Evolutionary conservation across 2,329 filamentous ascomycete species (phyloP).

Genomic region (Chlorencoelia australis): DNA sequence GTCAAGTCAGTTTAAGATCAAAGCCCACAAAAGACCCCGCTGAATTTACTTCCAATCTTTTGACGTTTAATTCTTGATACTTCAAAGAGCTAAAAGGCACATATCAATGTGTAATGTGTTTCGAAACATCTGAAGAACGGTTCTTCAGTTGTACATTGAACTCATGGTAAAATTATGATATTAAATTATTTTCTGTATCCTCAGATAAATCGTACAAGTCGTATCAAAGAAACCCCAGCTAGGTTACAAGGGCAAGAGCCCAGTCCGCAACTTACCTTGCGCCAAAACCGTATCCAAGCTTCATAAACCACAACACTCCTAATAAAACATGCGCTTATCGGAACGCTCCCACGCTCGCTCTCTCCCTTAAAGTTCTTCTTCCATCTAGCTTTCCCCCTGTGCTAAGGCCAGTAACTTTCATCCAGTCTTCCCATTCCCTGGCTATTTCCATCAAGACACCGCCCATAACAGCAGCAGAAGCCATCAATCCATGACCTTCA

Average conservation of each 20-base stretch:
- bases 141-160: too few relatives aligned
- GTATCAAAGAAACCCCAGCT: conserved; percentile 1
- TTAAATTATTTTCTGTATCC: too few relatives aligned
- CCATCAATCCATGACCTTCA: conserved; percentile 94
- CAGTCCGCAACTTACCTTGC: neutral
- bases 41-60: too few relatives aligned
- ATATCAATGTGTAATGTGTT: too few relatives aligned
- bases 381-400: conserved; percentile 18
- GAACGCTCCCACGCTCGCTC: conserved; percentile 24
- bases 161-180: too few relatives aligned
- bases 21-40: too few relatives aligned
- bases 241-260: too few relatives aligned
- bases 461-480: conserved; percentile 85
- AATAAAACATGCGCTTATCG: conserved; percentile 14
- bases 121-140: too few relatives aligned
- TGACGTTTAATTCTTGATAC: too few relatives aligned
- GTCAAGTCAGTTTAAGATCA: too few relatives aligned
- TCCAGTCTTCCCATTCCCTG: conserved; percentile 88
- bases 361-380: conserved; percentile 22
- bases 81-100: too few relatives aligned
- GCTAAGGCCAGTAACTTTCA: conserved; percentile 42
- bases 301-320: neutral
- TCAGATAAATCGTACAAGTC: conserved; percentile 8
- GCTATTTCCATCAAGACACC: conserved; percentile 90
- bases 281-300: conserved; percentile 3